Evolutionary conservation across 2,329 filamentous ascomycete species (phyloP), one percentile per base, ranked within the genome.

Genomic region (Gyromitra esculenta): DNA sequence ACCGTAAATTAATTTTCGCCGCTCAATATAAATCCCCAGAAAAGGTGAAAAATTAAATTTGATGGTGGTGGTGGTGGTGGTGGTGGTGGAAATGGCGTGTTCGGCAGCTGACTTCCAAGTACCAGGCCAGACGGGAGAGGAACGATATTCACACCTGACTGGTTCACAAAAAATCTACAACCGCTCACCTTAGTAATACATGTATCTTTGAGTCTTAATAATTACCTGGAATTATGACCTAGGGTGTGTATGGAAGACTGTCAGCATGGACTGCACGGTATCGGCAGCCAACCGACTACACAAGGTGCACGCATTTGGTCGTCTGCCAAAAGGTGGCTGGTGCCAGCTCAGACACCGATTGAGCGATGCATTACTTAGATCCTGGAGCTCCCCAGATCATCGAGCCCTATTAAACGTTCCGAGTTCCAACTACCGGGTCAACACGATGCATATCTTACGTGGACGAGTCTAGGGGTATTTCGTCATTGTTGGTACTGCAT

Each of bases 331-430:
- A 35, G 13, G 50, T 71, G 2, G 41, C 18, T 52, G 25, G 59
- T 72, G 18, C 68, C 59, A 69, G 18, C 57, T 50, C 60, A 64
- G 52, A 65, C 25, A 21, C 48, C 63, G n/a, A 11, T 8, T 21
- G 37, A 37, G 39, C 5, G 31, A 39, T 41, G 37, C 21, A 65
- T 5, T 66, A n/a, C n/a, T 35, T 5, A 56, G 39, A 72, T 72
- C 48, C 35, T 65, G 50, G 15, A 37, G 43, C 9, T 57, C 18
- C 45, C 52, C 18, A 57, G 21, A 57, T 57, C 31, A 9, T 21
- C 11, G 35, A 63, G 18, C 18, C 15, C 21, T 43, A 43, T n/a
- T 45, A 13, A 31, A 41, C 7, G 52, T 59, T 45, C 52, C 9
- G 45, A 21, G 52, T 59, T 45, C 52, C n/a, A 59, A 21, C 43